phyloP scores from a whole-genome alignment of 805 yeast genomes.

The Pichia cabralensis region DNA sequence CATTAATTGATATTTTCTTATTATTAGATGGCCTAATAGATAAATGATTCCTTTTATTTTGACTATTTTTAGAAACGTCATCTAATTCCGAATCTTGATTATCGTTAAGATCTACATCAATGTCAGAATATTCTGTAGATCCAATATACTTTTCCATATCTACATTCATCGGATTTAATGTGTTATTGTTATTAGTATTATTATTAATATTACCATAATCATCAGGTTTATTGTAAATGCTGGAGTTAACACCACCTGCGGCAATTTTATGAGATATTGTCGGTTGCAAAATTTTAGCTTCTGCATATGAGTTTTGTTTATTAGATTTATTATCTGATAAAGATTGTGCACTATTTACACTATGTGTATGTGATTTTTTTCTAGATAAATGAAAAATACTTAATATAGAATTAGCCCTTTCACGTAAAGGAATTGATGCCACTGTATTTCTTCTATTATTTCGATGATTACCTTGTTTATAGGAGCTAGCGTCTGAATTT shows the following conservation, averaged over 20 bases:
- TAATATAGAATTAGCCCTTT: conserved; percentile 1
- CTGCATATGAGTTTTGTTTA: neutral
- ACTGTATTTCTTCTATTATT: neutral
- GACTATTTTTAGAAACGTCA: no score
- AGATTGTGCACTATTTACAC: neutral
- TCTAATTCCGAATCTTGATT: no score
- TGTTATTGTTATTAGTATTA: neutral
- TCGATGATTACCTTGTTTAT: neutral
- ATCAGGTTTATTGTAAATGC: no score
- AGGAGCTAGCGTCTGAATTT: no score
- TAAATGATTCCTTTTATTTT: no score
- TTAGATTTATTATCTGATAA: neutral
- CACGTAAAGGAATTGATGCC: no score
- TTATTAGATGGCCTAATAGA: no score
- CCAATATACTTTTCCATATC: no score
- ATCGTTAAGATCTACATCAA: no score
- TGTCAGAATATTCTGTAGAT: no score
- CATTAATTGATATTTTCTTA: no score
- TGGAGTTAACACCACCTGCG: conserved; percentile 9
- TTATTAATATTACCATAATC: neutral
- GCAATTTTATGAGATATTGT: conserved; percentile 8
- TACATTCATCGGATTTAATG: no score
- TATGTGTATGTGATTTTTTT: neutral
- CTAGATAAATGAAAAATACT: conserved; percentile 2
- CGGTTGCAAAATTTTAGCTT: conserved; percentile 6